These are phyloP conservation scores for Entomortierella parvispora DNA, from an alignment of 192 early-diverging fungal genomes.

Conservation along the genomic window DNA sequence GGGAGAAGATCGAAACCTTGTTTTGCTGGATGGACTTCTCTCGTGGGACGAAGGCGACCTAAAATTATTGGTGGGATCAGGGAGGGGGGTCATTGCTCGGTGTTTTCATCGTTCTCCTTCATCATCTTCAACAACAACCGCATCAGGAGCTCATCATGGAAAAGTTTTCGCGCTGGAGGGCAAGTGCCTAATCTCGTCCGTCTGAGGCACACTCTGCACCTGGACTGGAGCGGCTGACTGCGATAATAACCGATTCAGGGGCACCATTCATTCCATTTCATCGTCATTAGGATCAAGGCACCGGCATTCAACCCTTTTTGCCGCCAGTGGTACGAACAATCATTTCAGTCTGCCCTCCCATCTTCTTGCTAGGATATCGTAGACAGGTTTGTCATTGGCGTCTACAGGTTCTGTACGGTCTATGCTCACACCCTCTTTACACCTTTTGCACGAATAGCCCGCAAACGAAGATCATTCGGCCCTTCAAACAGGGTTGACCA, in stretches of 20 bases:
- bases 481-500: constrained; percentile 31
- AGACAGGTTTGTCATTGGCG: too few relatives aligned
- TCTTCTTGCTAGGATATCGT: too few relatives aligned
- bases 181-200: constrained; percentile 39
- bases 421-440: too few relatives aligned
- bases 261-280: background rate
- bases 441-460: constrained; percentile 47
- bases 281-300: constrained; percentile 70
- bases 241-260: background rate
- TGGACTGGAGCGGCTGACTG: too few relatives aligned
- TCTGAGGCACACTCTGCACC: too few relatives aligned
- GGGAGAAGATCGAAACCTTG: too few relatives aligned
- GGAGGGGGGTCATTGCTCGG: too few relatives aligned
- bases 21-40: too few relatives aligned
- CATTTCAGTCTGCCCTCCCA: too few relatives aligned
- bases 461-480: constrained; percentile 56
- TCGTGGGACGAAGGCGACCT: too few relatives aligned
- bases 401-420: too few relatives aligned
- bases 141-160: constrained; percentile 65
- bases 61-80: too few relatives aligned
- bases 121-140: background rate
- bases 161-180: constrained; percentile 90
- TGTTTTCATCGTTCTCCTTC: background rate
- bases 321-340: constrained; percentile 69
- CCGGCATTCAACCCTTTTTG: constrained; percentile 91